These are phyloP conservation scores for Simmondsia chinensis DNA, from an alignment of 148 eudicot genomes.

Conservation along the genomic window DNA sequence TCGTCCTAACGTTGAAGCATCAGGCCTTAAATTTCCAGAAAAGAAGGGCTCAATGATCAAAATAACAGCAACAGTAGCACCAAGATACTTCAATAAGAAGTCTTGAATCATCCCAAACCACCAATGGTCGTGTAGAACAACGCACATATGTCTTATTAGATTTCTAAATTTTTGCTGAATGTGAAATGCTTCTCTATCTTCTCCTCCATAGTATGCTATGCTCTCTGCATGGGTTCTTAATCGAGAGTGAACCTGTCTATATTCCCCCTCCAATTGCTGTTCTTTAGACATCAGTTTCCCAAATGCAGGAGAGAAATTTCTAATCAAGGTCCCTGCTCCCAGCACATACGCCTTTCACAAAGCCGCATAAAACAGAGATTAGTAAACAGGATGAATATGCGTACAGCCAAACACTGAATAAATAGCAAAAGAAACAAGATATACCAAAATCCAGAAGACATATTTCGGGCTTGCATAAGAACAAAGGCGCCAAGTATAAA, in stretches of 20 bases:
- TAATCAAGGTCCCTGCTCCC: conserved; percentile 86
- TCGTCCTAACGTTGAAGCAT: conserved; percentile 88
- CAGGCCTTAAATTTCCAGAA: conserved; percentile 84
- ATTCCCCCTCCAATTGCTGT: conserved; percentile 97
- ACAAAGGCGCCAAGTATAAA: conserved; percentile 97
- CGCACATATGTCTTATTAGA: conserved; percentile 75
- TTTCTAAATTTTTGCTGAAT: conserved; percentile 77
- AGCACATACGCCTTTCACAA: conserved; percentile 75
- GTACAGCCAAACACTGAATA: too few relatives aligned
- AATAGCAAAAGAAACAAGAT: not conserved
- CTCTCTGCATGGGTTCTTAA: conserved; percentile 95
- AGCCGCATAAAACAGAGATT: conserved; percentile 4
- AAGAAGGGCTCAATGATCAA: conserved; percentile 96
- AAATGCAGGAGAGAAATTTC: conserved; percentile 92
- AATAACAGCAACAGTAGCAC: conserved; percentile 96
- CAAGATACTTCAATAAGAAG: conserved; percentile 90
- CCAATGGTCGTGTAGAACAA: conserved; percentile 93
- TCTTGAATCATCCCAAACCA: conserved; percentile 99
- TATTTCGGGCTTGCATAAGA: conserved; percentile 98
- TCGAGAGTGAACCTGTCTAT: conserved; percentile 91
- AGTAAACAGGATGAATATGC: too few relatives aligned
- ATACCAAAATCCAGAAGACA: conserved; percentile 89
- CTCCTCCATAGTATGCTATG: conserved; percentile 94
- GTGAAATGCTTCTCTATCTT: conserved; percentile 82
- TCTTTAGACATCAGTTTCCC: conserved; percentile 89